Evolutionary conservation across 495 filamentous ascomycete species (phyloP).

Genomic region (Daldinia bambusicola): DNA sequence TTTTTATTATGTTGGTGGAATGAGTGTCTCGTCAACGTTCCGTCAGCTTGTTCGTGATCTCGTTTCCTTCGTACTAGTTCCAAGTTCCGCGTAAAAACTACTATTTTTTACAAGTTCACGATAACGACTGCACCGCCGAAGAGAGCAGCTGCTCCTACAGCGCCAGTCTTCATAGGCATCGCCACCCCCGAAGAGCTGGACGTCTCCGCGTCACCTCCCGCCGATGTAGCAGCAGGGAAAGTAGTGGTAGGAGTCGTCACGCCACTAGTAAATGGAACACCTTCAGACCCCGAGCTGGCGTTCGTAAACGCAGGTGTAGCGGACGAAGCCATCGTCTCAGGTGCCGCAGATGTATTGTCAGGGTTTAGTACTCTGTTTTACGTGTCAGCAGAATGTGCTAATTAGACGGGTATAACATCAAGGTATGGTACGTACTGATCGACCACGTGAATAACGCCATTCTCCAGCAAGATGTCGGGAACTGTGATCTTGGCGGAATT

Average conservation of each 20-base stretch:
- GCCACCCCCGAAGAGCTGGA: constrained; percentile 32
- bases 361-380: constrained; percentile 69
- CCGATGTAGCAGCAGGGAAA: constrained; percentile 47
- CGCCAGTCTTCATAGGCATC: constrained; percentile 43
- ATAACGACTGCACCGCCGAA: constrained; percentile 51
- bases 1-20: neutral
- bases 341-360: constrained; percentile 57
- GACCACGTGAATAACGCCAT: constrained; percentile 76
- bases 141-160: constrained; percentile 50
- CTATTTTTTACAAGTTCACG: constrained; percentile 24
- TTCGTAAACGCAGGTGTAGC: constrained; percentile 63
- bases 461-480: constrained; percentile 68
- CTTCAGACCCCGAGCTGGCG: constrained; percentile 54
- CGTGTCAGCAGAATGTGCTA: constrained; percentile 8
- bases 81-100: neutral
- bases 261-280: constrained; percentile 60
- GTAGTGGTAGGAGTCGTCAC: constrained; percentile 51
- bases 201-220: constrained; percentile 24
- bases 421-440: constrained; percentile 57
- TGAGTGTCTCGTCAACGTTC: neutral
- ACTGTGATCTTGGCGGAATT: constrained; percentile 65
- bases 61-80: neutral
- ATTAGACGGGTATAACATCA: neutral
- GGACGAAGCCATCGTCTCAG: constrained; percentile 56
- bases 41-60: neutral